Conservation (phyloP, 768 basidiomycete genomes). For the Hydnomerulius pinastri region DNA sequence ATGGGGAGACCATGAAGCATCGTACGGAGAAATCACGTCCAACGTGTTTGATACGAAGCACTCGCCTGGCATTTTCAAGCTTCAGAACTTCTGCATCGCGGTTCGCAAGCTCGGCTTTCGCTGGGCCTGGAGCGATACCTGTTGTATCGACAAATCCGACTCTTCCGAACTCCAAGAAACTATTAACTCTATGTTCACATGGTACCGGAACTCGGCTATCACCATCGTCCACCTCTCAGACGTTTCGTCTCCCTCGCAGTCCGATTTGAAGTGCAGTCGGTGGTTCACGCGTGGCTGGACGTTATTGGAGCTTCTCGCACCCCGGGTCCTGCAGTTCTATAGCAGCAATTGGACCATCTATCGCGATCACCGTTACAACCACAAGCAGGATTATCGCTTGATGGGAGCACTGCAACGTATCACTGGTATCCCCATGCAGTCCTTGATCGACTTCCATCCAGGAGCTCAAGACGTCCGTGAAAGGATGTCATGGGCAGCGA, state of each 20-base stretch:
- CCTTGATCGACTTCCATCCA: slow-evolving; percentile 1
- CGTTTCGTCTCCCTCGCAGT: background rate
- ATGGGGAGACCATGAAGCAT: slow-evolving; percentile 1
- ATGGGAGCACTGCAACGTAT: background rate
- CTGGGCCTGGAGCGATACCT: slow-evolving; percentile 12
- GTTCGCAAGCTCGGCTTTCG: background rate
- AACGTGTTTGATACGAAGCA: background rate
- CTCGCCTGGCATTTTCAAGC: background rate
- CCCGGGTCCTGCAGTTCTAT: slow-evolving; percentile 1
- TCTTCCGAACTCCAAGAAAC: slow-evolving; percentile 15
- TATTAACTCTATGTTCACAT: slow-evolving; percentile 16
- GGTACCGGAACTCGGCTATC: slow-evolving; percentile 16
- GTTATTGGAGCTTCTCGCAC: slow-evolving; percentile 9
- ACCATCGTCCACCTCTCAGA: slow-evolving; percentile 13
- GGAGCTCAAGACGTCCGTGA: background rate
- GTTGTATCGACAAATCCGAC: slow-evolving; percentile 15
- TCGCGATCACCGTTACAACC: background rate
- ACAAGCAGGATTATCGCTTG: background rate
- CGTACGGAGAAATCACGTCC: background rate
- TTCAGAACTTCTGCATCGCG: background rate
- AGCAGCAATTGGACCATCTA: slow-evolving; percentile 3
- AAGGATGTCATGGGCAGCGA: slow-evolving; percentile 7
- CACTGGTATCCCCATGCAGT: slow-evolving; percentile 1
- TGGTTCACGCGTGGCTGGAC: slow-evolving; percentile 10
- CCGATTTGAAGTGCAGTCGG: background rate